Percentiles rank a stretch among this genome's conserved stretches.
Conservation (phyloP, 352 stramenopile species). For the Pythium rishiriense region DNA sequence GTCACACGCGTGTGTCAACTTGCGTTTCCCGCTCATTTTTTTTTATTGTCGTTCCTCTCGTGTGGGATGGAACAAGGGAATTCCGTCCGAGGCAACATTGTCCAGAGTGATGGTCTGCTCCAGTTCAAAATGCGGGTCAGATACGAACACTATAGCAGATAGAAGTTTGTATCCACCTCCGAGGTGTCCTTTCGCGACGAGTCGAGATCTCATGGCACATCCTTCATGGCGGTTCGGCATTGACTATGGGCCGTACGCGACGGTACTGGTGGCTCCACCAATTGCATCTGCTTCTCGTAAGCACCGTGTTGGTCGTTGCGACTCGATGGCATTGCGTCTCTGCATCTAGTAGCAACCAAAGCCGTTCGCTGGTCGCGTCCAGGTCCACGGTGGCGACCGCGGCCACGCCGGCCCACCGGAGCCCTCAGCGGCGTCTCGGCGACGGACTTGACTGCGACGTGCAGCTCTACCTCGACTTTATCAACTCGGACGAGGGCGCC, state of each 20-base stretch:
- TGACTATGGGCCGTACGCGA: not conserved
- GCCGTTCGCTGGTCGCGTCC: not conserved
- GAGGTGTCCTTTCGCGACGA: conserved; percentile 15
- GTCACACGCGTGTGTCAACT: conserved; percentile 9
- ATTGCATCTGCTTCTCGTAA: no score
- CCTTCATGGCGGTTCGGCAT: no score
- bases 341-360: not conserved
- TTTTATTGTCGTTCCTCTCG: no score
- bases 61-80: not conserved
- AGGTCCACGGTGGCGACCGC: not conserved
- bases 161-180: not conserved
- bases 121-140: conserved; percentile 1
- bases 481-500: conserved; percentile 55
- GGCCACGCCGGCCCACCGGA: not conserved
- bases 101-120: conserved; percentile 16
- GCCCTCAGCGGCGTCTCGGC: conserved; percentile 6
- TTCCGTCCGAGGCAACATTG: not conserved
- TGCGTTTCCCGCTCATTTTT: conserved; percentile 29
- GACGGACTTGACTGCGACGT: conserved; percentile 45
- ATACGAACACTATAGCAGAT: conserved; percentile 5
- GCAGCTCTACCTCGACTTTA: conserved; percentile 50
- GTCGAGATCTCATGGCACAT: no score
- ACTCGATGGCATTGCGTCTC: no score
- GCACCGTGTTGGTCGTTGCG: no score
- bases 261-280: no score